phyloP scores from a whole-genome alignment of 2,329 filamentous ascomycete species.

The Nigrospora osmanthi region DNA sequence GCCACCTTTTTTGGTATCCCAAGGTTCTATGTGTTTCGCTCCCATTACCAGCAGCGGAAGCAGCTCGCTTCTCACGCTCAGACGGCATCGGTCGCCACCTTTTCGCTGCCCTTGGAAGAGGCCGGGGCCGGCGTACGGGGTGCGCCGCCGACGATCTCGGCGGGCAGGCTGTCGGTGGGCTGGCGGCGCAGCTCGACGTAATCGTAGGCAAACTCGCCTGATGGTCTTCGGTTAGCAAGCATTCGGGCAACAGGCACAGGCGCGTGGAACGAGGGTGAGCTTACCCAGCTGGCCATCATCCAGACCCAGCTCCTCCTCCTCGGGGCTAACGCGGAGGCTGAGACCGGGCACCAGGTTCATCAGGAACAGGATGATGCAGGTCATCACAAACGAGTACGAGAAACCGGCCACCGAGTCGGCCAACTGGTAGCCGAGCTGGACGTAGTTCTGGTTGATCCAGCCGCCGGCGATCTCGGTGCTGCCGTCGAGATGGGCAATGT shows the following conservation, averaged over 20 bases:
- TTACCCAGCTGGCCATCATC: slow-evolving; percentile 64
- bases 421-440: slow-evolving; percentile 65
- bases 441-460: slow-evolving; percentile 64
- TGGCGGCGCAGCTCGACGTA: slow-evolving; percentile 67
- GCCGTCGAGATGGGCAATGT: slow-evolving; percentile 69
- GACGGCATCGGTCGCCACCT: slow-evolving; percentile 9
- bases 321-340: slow-evolving; percentile 57
- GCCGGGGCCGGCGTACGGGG: background rate
- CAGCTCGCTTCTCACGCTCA: slow-evolving; percentile 1
- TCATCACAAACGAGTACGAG: slow-evolving; percentile 59
- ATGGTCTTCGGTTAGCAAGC: too few species aligned
- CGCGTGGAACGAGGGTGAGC: too few species aligned
- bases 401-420: slow-evolving; percentile 59
- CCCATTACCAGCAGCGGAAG: background rate
- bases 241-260: too few species aligned
- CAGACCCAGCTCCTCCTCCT: slow-evolving; percentile 61
- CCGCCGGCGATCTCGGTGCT: slow-evolving; percentile 50
- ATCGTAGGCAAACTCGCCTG: slow-evolving; percentile 71
- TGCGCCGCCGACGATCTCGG: slow-evolving; percentile 7
- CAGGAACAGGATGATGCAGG: slow-evolving; percentile 60
- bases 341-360: slow-evolving; percentile 66
- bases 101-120: slow-evolving; percentile 20
- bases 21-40: background rate
- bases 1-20: background rate
- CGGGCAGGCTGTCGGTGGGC: slow-evolving; percentile 34